These are phyloP conservation scores for Nakaseomyces glabratus DNA, from an alignment of 1,139 yeast species.

Conservation along the genomic window DNA sequence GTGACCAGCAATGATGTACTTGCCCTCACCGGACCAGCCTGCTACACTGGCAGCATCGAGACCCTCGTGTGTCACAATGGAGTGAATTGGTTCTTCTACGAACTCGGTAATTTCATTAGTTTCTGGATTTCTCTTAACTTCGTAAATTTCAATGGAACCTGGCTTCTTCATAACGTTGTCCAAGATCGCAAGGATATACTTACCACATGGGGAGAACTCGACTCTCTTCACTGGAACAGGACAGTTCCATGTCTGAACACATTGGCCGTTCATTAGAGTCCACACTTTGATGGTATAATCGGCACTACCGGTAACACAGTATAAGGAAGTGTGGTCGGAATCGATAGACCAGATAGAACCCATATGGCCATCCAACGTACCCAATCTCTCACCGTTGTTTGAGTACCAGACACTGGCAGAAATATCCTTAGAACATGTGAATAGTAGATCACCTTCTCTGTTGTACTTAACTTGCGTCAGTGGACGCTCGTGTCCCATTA, in stretches of 20 bases:
- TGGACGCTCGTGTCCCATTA: constrained; percentile 81
- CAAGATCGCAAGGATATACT: constrained; percentile 63
- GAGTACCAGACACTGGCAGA: constrained; percentile 90
- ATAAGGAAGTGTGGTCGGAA: constrained; percentile 58
- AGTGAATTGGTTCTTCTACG: constrained; percentile 47
- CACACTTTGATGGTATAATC: constrained; percentile 82
- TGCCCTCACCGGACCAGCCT: constrained; percentile 74
- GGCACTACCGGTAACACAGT: constrained; percentile 83
- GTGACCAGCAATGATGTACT: constrained; percentile 76
- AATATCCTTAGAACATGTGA: constrained; percentile 88
- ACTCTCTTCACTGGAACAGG: constrained; percentile 87
- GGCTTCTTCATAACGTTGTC: constrained; percentile 90
- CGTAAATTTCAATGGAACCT: constrained; percentile 67
- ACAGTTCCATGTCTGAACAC: constrained; percentile 63
- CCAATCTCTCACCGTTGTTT: constrained; percentile 92
- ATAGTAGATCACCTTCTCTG: constrained; percentile 88
- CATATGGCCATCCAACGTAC: constrained; percentile 80
- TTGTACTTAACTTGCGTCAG: constrained; percentile 88
- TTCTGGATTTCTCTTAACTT: constrained; percentile 42
- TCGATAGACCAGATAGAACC: constrained; percentile 98
- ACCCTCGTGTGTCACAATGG: constrained; percentile 54
- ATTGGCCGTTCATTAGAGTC: constrained; percentile 72
- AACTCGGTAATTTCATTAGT: constrained; percentile 30
- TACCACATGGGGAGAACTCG: constrained; percentile 71
- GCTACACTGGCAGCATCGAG: constrained; percentile 65